Base-by-base conservation (phyloP, 139 green algal genomes). In the Chlorella sp. region DNA sequence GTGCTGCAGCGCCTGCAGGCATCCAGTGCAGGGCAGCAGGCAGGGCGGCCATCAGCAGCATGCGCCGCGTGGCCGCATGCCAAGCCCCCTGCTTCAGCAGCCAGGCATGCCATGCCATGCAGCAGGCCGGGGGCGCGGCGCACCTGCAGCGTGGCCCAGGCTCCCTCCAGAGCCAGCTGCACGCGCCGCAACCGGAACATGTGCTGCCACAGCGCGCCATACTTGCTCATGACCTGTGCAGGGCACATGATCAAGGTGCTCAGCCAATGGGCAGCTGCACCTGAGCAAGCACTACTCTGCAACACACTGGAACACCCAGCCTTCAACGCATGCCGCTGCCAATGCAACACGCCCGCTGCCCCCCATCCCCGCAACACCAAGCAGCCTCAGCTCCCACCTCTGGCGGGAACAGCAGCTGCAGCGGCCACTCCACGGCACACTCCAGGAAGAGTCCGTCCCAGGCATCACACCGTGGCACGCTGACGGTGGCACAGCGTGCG, bases 381-480 rank as follows among this genome's bases (percentile, higher is more conserved):
- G 22, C 9, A 74, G n/a, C n/a, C n/a, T n/a, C n/a, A n/a, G 1
- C 26, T 26, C 70, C 46, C 74, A 89, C 86, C 81, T 92, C 62
- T 8, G 91, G 88, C 2, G 94, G 96, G 75, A 98, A 90, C 69
- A 98, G 86, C 81, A 98, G 88, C 44, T 94, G 92, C 82, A 98
- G 89, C 3, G 95, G 96, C 96, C 96, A 98, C 11, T 92, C 85
- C 64, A 95, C 60, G 0, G 80, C 38, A 82, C 92, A 94, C 65
- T 90, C 72, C 56, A 98, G 89, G 68, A 62, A 91, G 75, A 98
- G 76, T 1, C 85, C 87, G 86, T 98, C 96, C 95, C 95, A 98
- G 41, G 76, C 67, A 80, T 98, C 95, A 41, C 92, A 92, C 0
- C 81, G 56, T 7, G 95, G 93, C 26, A 95, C 84, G 26, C 81